Base-by-base conservation (phyloP, 2,329 filamentous ascomycete genomes). In the Epichloe sibirici region DNA sequence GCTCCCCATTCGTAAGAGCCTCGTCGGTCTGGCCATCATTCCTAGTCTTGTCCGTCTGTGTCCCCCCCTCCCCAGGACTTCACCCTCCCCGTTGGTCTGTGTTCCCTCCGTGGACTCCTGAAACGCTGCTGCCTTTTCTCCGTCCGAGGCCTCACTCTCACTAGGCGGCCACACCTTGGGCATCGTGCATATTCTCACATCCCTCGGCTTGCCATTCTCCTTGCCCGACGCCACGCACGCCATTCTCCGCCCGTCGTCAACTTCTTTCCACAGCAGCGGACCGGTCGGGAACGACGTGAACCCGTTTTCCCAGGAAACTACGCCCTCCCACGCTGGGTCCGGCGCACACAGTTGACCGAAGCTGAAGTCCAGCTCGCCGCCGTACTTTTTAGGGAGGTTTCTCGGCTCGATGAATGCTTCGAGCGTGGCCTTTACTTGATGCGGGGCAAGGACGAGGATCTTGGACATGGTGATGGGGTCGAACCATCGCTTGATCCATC, bases 401-500 rank as follows among this genome's bases (percentile, higher is more conserved):
- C 79, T 76, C 0, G 80, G 75, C 51, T 95, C 86, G 65, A 97
- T 89, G 70, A 91, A 96, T 51, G 81, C 75, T 57, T 83, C 79
- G 28, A 97, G 79, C 2, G 88, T 91, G 15, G 84, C 73, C 59
- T 83, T 79, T 51, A 94, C 85, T 68, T 95, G 88, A 52, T 79
- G 65, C 8, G 81, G 74, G 47, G 77, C 76, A 51, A 97, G 80
- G 61, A 97, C 93, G 68, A 95, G 95, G 66, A 97, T 96, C 73
- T 97, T 97, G 62, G 88, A 93, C 3, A 90, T 88, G 37, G 91
- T 96, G 56, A 90, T 89, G 6, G 90, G 90, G 71, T 90, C 86
- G 63, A 95, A 95, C 90, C 90, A 95, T 63, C 86, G 85, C 76
- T 95, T 95, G 70, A 95, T 79, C 89, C 90, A 95, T 58, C 87